phyloP scores from a whole-genome alignment of 1,139 yeast genomes.

The Blastobotrys raffinosifermentans region DNA sequence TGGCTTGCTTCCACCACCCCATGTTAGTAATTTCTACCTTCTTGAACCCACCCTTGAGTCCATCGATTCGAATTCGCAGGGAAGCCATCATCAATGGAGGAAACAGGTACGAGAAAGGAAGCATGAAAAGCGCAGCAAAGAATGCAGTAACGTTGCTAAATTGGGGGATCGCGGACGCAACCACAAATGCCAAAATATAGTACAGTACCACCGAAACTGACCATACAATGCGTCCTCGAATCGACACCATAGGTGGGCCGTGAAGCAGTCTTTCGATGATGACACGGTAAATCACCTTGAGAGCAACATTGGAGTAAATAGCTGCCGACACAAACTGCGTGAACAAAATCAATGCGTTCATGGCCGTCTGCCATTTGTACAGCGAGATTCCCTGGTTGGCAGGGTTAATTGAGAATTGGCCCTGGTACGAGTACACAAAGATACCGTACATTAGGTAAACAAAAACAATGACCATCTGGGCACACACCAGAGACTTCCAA shows the following conservation, averaged over 20 bases:
- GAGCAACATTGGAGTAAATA: slow-evolving; percentile 38
- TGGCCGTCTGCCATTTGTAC: slow-evolving; percentile 33
- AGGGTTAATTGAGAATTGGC: slow-evolving; percentile 36
- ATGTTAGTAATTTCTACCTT: slow-evolving; percentile 2
- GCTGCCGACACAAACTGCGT: slow-evolving; percentile 37
- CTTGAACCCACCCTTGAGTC: slow-evolving; percentile 3
- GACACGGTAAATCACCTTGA: slow-evolving; percentile 35
- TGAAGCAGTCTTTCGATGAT: slow-evolving; percentile 30
- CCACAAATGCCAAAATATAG: slow-evolving; percentile 37
- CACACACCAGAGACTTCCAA: slow-evolving; percentile 38
- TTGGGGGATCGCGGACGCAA: slow-evolving; percentile 48
- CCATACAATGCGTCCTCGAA: slow-evolving; percentile 33
- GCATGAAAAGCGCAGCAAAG: slow-evolving; percentile 43
- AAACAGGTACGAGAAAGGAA: slow-evolving; percentile 39
- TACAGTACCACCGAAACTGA: slow-evolving; percentile 30
- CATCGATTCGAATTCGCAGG: slow-evolving; percentile 6
- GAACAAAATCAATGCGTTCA: slow-evolving; percentile 32
- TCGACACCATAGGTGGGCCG: slow-evolving; percentile 31
- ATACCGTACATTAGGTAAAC: slow-evolving; percentile 35
- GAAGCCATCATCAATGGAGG: slow-evolving; percentile 26
- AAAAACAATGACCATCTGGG: slow-evolving; percentile 34
- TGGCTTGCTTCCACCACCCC: slow-evolving; percentile 8
- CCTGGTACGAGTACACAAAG: slow-evolving; percentile 38
- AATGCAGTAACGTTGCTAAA: slow-evolving; percentile 40
- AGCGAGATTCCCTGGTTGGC: slow-evolving; percentile 36